Conservation (phyloP, 129 eudicot species). For the Flaveria sonorensis region DNA sequence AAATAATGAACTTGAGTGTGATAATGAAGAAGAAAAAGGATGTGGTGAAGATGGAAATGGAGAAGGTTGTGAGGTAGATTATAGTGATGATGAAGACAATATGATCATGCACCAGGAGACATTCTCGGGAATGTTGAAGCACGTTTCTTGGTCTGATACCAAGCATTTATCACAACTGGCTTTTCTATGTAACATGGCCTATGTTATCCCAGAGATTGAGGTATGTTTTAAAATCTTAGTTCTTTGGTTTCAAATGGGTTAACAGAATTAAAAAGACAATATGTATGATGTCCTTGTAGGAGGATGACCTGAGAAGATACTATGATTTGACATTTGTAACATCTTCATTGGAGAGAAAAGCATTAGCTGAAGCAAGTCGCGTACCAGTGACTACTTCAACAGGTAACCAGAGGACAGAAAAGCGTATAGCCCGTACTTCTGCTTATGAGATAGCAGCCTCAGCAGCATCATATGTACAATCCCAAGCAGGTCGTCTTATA, state of each 20-base stretch:
- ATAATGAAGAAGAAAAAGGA: slow-evolving; percentile 29
- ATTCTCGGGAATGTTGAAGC: slow-evolving; percentile 42
- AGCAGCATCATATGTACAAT: slow-evolving; percentile 73
- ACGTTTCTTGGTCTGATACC: slow-evolving; percentile 73
- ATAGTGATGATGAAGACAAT: slow-evolving; percentile 56
- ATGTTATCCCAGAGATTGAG: slow-evolving; percentile 77
- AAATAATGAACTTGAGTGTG: slow-evolving; percentile 30
- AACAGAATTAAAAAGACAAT: background rate
- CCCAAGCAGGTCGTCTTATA: slow-evolving; percentile 50
- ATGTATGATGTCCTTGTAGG: slow-evolving; percentile 38
- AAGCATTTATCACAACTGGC: slow-evolving; percentile 72
- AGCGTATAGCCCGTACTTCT: slow-evolving; percentile 33
- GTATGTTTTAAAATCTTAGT: slow-evolving; percentile 38
- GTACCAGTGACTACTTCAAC: slow-evolving; percentile 28
- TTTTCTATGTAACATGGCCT: slow-evolving; percentile 83
- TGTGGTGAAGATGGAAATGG: slow-evolving; percentile 46
- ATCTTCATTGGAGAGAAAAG: slow-evolving; percentile 75
- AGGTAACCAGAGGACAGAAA: slow-evolving; percentile 11
- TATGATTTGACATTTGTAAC: slow-evolving; percentile 67
- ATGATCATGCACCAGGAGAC: slow-evolving; percentile 42
- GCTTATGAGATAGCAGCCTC: slow-evolving; percentile 81
- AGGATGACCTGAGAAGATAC: slow-evolving; percentile 59
- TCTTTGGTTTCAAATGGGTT: background rate
- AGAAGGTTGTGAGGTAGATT: slow-evolving; percentile 64
- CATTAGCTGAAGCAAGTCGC: slow-evolving; percentile 45